Base-by-base conservation (phyloP, 2,329 filamentous ascomycete genomes). In the Chaetomium strumarium region DNA sequence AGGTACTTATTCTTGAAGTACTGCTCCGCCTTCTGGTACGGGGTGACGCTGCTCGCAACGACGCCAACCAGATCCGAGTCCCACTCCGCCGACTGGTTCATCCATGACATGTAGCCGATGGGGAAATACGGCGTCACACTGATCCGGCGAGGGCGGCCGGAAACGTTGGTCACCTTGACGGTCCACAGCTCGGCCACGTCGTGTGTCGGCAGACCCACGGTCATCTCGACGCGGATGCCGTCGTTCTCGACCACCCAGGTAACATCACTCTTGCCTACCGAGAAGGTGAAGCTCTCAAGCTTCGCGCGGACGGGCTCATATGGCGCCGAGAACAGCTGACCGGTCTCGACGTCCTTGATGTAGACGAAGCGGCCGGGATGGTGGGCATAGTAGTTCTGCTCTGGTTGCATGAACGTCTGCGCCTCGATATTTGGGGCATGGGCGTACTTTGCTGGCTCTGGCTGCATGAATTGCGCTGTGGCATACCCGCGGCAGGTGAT, bases 31-130 rank as follows among this genome's bases (percentile, higher is more conserved):
- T 79, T 80, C 53, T 81, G 78, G 59, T 81, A 81, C 0, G 78
- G 78, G 1, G 77, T 79, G 55, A 79, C 72, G 60, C 74, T 73
- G 63, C 68, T 78, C 20, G 69, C 76, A 11, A 81, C 70, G 12
- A 81, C 68, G 20, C 74, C 78, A 19, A 68, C 67, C 17, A 79
- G 67, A 10, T 77, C 73, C 6, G 66, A 51, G 19, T 72, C 70
- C 68, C 75, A 80, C 56, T 77, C 74, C 34, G 74, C 77, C 31
- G 75, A 76, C 62, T 80, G 78, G 62, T 79, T 81, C 78, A 81
- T 81, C 78, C 78, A 81, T 13, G 78, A 80, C 76, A 79, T 80
- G 66, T 78, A 79, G n/a, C 78, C 78, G 49, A 80, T 71, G 34
- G 76, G 74, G 64, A 81, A 81, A 59, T 80, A 80, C 0, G 78